Percentiles rank a stretch among this genome's conserved stretches.
Conservation (phyloP, 1,284 basidiomycete species). For the Microbotryum silenes-acaulis region DNA sequence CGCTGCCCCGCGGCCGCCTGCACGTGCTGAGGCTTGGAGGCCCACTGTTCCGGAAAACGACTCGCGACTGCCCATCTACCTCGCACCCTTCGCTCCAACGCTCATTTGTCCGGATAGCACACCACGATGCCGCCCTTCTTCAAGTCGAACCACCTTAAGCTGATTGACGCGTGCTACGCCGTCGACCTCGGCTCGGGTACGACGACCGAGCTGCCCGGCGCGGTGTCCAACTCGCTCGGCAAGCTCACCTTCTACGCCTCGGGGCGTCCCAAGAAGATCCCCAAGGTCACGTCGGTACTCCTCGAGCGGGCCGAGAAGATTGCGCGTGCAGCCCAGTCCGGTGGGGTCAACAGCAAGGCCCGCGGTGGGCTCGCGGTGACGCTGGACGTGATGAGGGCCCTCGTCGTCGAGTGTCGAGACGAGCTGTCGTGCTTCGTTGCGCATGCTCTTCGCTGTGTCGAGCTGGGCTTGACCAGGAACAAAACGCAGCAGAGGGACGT, state of each 20-base stretch:
- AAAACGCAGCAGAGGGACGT: conserved; percentile 50
- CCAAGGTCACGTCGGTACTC: conserved; percentile 74
- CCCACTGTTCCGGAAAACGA: too few species aligned
- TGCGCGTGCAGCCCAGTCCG: conserved; percentile 54
- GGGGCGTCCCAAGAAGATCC: conserved; percentile 79
- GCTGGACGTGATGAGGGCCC: conserved; percentile 69
- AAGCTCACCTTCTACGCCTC: conserved; percentile 86
- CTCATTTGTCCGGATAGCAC: neutral
- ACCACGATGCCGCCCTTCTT: conserved; percentile 38
- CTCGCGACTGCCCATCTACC: too few species aligned
- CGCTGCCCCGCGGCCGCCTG: too few species aligned
- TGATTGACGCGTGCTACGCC: conserved; percentile 87
- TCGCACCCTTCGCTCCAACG: neutral
- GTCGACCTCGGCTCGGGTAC: conserved; percentile 50
- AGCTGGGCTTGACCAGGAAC: conserved; percentile 50
- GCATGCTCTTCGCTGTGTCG: conserved; percentile 66
- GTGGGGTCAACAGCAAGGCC: conserved; percentile 59
- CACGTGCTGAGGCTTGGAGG: too few species aligned
- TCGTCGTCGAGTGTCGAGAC: conserved; percentile 81
- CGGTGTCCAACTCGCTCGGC: conserved; percentile 82
- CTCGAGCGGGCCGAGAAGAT: conserved; percentile 68
- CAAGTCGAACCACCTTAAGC: conserved; percentile 74
- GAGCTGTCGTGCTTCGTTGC: conserved; percentile 65
- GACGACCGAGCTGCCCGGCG: conserved; percentile 49
- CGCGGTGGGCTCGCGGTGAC: conserved; percentile 74